These are phyloP conservation scores for Pseudonitzschia delicatissima DNA, from an alignment of 108 stramenopile species.

Conservation along the genomic window DNA sequence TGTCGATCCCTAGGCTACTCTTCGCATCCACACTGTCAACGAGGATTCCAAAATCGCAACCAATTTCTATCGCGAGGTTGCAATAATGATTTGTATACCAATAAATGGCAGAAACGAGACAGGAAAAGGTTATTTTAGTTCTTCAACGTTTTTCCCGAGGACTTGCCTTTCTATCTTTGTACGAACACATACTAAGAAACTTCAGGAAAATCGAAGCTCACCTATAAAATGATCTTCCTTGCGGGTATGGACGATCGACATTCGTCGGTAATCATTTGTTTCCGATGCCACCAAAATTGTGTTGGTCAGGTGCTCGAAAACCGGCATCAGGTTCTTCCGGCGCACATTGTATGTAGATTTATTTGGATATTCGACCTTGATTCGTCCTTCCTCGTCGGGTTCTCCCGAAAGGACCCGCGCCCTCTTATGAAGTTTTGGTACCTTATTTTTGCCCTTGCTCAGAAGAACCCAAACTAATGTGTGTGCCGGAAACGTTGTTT, in stretches of 20 bases:
- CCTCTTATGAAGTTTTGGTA: slow-evolving; percentile 11
- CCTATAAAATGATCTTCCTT: slow-evolving; percentile 59
- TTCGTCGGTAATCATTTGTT: slow-evolving; percentile 70
- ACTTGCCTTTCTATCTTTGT: no score
- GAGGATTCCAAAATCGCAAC: slow-evolving; percentile 70
- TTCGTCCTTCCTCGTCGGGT: slow-evolving; percentile 29
- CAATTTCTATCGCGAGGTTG: slow-evolving; percentile 62
- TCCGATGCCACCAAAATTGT: slow-evolving; percentile 60
- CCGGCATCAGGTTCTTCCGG: slow-evolving; percentile 49
- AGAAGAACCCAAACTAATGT: slow-evolving; percentile 56
- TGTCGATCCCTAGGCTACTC: slow-evolving; percentile 65
- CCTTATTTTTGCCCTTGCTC: slow-evolving; percentile 45
- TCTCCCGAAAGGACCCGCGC: slow-evolving; percentile 18
- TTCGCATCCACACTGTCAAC: slow-evolving; percentile 47
- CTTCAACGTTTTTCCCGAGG: no score
- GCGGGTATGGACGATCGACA: slow-evolving; percentile 50
- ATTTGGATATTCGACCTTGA: slow-evolving; percentile 67
- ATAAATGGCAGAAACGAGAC: no score
- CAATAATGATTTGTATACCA: slow-evolving; percentile 35
- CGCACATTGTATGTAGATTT: slow-evolving; percentile 73
- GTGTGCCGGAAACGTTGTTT: slow-evolving; percentile 11
- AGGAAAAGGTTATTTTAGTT: no score
- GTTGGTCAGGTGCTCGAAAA: slow-evolving; percentile 47
- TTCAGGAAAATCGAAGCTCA: no score
- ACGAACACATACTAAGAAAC: no score